Conservation (phyloP, 805 yeast genomes). For the Schwanniomyces yamadae region DNA sequence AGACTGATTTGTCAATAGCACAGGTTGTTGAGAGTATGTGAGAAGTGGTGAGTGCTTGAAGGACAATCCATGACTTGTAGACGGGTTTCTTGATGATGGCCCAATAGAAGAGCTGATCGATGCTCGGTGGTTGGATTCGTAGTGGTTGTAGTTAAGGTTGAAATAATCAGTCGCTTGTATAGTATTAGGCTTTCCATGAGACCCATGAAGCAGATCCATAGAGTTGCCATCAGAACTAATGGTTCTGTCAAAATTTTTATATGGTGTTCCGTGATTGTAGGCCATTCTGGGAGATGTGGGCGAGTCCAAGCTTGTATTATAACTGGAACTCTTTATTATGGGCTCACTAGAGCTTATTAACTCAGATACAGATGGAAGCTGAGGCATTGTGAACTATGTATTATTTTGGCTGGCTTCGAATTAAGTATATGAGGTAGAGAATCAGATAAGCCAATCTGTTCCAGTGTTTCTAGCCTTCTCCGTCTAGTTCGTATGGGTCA, state of each 20-base stretch:
- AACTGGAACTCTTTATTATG: no score
- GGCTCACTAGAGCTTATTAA: no score
- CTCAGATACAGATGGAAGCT: slow-evolving; percentile 11
- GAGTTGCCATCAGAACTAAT: not conserved
- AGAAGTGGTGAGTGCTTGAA: slow-evolving; percentile 4
- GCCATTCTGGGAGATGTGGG: not conserved
- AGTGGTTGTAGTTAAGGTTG: not conserved
- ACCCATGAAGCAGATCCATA: no score
- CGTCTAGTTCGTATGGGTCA: no score
- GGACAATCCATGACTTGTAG: slow-evolving; percentile 4
- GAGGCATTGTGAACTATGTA: no score
- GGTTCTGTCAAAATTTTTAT: not conserved
- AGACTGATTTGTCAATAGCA: not conserved
- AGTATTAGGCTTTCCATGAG: not conserved
- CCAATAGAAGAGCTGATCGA: slow-evolving; percentile 10
- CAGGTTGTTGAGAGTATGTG: slow-evolving; percentile 1
- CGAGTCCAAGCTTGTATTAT: no score
- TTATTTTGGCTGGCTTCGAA: no score
- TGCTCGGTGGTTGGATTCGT: slow-evolving; percentile 2
- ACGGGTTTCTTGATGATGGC: slow-evolving; percentile 7
- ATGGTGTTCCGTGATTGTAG: not conserved
- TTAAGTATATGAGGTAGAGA: no score
- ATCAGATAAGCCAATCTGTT: no score
- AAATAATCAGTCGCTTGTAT: not conserved
- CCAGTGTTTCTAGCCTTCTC: no score